Conservation (phyloP, 345 rosid species). For the Aurinia saxatilis region DNA sequence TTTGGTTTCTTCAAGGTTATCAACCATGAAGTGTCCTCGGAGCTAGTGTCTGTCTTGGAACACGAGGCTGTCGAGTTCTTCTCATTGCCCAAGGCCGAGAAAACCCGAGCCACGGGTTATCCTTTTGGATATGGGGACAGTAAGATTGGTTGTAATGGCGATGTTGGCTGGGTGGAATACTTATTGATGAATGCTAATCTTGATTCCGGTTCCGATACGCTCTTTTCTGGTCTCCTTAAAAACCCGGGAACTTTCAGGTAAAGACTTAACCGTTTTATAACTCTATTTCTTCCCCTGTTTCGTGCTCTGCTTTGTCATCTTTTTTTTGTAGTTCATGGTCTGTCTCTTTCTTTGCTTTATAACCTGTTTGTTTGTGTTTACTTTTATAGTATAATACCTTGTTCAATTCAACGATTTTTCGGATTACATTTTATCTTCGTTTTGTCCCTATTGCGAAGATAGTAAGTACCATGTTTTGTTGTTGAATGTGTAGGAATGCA, state of each 20-base stretch:
- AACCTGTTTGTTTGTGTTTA: not conserved
- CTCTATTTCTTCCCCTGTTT: not conserved
- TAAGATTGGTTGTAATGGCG: slow-evolving; percentile 63
- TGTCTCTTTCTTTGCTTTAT: not conserved
- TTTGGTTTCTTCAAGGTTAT: slow-evolving; percentile 79
- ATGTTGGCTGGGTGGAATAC: slow-evolving; percentile 75
- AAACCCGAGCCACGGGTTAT: slow-evolving; percentile 43
- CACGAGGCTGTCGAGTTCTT: slow-evolving; percentile 52
- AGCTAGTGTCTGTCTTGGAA: slow-evolving; percentile 42
- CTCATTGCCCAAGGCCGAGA: slow-evolving; percentile 50
- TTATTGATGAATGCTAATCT: slow-evolving; percentile 50
- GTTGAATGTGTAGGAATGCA: slow-evolving; percentile 36
- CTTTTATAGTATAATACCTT: not conserved
- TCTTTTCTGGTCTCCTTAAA: slow-evolving; percentile 25
- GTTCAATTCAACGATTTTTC: not conserved
- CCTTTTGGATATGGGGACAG: slow-evolving; percentile 76
- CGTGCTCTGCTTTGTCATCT: not conserved
- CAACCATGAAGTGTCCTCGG: slow-evolving; percentile 66
- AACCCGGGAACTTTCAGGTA: slow-evolving; percentile 49
- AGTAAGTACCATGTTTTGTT: not conserved
- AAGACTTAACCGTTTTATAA: not conserved
- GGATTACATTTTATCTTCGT: not conserved
- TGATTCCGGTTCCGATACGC: slow-evolving; percentile 13
- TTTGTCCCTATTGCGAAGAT: not conserved
- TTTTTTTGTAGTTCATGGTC: not conserved